Evolutionary conservation across 2,329 filamentous ascomycete genomes (phyloP).

Genomic region (Fusarium anthophilum): DNA sequence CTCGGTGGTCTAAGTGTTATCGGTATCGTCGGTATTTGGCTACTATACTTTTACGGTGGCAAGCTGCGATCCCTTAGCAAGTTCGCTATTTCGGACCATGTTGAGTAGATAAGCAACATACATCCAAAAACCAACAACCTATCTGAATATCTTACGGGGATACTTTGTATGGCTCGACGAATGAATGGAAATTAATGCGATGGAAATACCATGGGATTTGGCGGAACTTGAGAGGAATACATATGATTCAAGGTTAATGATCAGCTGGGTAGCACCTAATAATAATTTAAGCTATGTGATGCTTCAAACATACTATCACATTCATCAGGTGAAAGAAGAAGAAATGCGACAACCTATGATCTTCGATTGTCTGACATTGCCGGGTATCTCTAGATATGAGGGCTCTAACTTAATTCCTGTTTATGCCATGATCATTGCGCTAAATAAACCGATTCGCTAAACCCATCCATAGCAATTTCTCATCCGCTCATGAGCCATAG

Average conservation of each 20-base stretch:
- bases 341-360: neutral
- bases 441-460: neutral
- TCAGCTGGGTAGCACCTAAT: neutral
- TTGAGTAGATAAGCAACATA: slow-evolving; percentile 11
- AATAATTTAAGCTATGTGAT: neutral
- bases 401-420: neutral
- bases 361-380: neutral
- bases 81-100: slow-evolving; percentile 58
- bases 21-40: slow-evolving; percentile 67
- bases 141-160: neutral
- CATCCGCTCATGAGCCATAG: neutral
- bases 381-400: slow-evolving; percentile 17
- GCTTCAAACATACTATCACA: neutral
- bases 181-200: neutral
- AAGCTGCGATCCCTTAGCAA: slow-evolving; percentile 64
- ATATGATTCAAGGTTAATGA: slow-evolving; percentile 1
- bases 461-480: slow-evolving; percentile 1
- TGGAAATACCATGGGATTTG: slow-evolving; percentile 19
- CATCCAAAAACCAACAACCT: neutral
- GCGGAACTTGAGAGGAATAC: neutral
- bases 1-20: slow-evolving; percentile 64
- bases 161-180: neutral
- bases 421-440: neutral
- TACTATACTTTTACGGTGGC: slow-evolving; percentile 66
- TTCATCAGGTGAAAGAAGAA: neutral